phyloP scores from a whole-genome alignment of 805 yeast genomes.

The Metschnikowia peoriensis region DNA sequence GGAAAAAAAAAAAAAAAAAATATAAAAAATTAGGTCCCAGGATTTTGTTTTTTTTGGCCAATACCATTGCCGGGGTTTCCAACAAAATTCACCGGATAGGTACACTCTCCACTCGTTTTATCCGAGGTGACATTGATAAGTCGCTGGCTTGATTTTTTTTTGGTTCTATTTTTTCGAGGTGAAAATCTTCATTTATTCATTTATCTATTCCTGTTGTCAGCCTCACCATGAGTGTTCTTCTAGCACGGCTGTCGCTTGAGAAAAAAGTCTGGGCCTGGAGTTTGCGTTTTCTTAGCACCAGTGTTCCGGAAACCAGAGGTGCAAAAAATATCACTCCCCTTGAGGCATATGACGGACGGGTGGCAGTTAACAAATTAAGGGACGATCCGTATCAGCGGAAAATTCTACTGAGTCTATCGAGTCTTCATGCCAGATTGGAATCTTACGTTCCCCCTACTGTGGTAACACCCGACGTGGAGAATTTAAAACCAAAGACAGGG shows the following conservation, averaged over 20 bases:
- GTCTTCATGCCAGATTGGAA: conserved; percentile 53
- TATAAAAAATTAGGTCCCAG: too few relatives aligned
- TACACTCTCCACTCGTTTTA: not conserved
- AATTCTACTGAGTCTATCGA: conserved; percentile 60
- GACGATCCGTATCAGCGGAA: conserved; percentile 82
- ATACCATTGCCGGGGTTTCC: conserved; percentile 1
- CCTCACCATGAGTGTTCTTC: conserved; percentile 4
- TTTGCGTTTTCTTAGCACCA: not conserved
- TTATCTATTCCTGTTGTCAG: not conserved
- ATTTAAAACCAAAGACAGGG: conserved; percentile 51
- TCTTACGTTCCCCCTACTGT: conserved; percentile 64
- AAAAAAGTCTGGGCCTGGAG: not conserved
- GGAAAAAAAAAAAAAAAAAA: not conserved
- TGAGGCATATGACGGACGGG: conserved; percentile 49
- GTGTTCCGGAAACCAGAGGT: not conserved
- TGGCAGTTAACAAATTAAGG: conserved; percentile 49
- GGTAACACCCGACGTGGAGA: conserved; percentile 48
- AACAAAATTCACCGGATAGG: not conserved
- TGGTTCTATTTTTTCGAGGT: too few relatives aligned
- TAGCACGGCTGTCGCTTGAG: conserved; percentile 2
- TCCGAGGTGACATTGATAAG: too few relatives aligned
- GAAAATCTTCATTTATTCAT: not conserved
- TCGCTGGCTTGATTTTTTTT: not conserved
- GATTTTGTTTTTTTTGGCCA: conserved; percentile 2
- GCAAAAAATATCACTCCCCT: conserved; percentile 37